Evolutionary conservation across 176 grass and related monocot genomes (phyloP).

Genomic region (Hsuehochloa calcarea): DNA sequence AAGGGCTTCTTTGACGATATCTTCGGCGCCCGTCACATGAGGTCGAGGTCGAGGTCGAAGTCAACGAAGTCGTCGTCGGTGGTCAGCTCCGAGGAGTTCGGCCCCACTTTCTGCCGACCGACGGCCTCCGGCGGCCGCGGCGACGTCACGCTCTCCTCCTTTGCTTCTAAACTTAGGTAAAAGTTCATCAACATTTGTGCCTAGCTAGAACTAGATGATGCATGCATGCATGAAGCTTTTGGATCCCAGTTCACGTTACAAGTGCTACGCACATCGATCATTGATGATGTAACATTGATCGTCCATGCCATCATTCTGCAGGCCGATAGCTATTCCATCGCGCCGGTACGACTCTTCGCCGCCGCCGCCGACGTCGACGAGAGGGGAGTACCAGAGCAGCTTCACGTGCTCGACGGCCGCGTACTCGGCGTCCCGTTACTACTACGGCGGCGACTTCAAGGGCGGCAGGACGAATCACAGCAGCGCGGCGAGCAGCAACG

Average conservation of each 20-base stretch:
- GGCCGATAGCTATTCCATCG: slow-evolving; percentile 69
- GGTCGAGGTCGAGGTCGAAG: slow-evolving; percentile 65
- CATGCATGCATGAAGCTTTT: not conserved
- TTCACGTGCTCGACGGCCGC: slow-evolving; percentile 37
- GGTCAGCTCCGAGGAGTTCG: slow-evolving; percentile 60
- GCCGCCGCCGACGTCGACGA: slow-evolving; percentile 46
- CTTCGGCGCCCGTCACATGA: slow-evolving; percentile 46
- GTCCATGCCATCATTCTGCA: slow-evolving; percentile 5
- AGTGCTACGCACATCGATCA: not conserved
- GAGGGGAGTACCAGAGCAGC: slow-evolving; percentile 45
- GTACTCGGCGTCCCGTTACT: slow-evolving; percentile 47
- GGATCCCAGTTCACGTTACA: not conserved
- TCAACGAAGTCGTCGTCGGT: slow-evolving; percentile 66
- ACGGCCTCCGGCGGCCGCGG: slow-evolving; percentile 5
- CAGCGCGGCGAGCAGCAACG: slow-evolving; percentile 3
- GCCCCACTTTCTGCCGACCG: slow-evolving; percentile 14
- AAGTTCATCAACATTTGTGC: not conserved
- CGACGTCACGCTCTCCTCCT: slow-evolving; percentile 61
- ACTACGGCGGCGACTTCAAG: slow-evolving; percentile 28
- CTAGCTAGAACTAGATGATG: not conserved
- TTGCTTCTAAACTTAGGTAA: slow-evolving; percentile 84
- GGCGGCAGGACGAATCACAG: slow-evolving; percentile 30
- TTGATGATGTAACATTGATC: not conserved
- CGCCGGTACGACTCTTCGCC: slow-evolving; percentile 56
- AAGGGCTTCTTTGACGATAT: slow-evolving; percentile 86